Evolutionary conservation across 1,139 yeast genomes (phyloP), one percentile per base, ranked within the genome.

Genomic region (Hemisphaericaspora xylofermentans): DNA sequence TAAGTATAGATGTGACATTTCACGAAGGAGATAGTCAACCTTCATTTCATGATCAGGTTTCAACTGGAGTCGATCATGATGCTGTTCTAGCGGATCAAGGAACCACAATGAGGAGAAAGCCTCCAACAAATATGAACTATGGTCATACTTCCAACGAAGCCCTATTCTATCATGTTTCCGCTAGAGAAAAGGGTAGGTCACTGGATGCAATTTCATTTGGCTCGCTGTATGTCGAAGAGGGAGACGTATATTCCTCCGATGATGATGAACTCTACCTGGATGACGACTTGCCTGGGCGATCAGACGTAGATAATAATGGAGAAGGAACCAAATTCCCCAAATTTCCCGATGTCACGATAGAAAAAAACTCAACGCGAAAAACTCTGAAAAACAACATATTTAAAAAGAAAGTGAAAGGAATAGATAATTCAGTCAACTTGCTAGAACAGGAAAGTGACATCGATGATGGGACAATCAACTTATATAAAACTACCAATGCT

Each of bases 51-150:
- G 22, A 16, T 3, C 5, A 7, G 8, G 6, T 13, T 14, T 14
- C 33, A 14, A 17, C 7, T 16, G 13, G 10, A n/a, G 32, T 3
- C 3, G 25, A 34, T 6, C n/a, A 6, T 8, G 6, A 26, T 5
- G 14, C 14, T 6, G 4, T 14, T 7, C 18, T 18, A 5, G 15
- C 10, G 8, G 36, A 24, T 13, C 12, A 43, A 3, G 39, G 37
- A 21, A 21, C 43, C 9, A 51, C 48, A 40, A 53, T 52, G 2
- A 54, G 49, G 41, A 44, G 68, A 30, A 62, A 61, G 40, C 68
- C 68, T 9, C 68, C 68, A 12, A 66, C 64, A 19, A 44, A 39
- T 22, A 33, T 41, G 12, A 47, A 39, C 22, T 26, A 28, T 21
- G 38, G 27, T 6, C 33, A 39, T 19, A 12, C n/a, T 6, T 35